A percentile compares a stretch with the other conserved stretches of the same genome.
phyloP scores from a whole-genome alignment of 2,329 filamentous ascomycete species.

The Chaetomium olivaceum region DNA sequence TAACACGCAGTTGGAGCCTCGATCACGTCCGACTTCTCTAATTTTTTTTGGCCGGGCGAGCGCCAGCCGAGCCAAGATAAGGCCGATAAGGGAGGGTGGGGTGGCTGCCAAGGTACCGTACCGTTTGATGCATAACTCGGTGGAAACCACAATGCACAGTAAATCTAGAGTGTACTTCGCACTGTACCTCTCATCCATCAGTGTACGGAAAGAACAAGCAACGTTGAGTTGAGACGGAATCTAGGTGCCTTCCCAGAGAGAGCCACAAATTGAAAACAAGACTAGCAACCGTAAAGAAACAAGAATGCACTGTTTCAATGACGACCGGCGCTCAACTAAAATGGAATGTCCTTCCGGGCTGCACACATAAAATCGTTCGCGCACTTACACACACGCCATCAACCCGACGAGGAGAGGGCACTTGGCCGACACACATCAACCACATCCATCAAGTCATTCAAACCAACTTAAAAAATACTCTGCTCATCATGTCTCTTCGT shows the following conservation, averaged over 20 bases:
- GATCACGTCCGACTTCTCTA: conserved; percentile 16
- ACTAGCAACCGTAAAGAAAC: background rate
- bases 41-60: conserved; percentile 33
- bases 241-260: background rate
- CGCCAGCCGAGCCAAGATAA: conserved; percentile 30
- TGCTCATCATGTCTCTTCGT: background rate
- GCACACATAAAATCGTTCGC: background rate
- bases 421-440: background rate
- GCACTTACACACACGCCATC: conserved; percentile 15
- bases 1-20: conserved; percentile 3
- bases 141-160: background rate
- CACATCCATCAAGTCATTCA: too few relatives aligned
- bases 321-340: background rate
- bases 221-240: background rate
- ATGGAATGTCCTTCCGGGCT: background rate
- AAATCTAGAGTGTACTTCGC: background rate
- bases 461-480: background rate
- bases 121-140: conserved; percentile 11
- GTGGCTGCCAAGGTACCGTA: conserved; percentile 1
- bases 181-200: background rate
- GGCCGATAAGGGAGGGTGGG: conserved; percentile 30
- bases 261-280: background rate
- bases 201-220: background rate
- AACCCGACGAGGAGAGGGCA: background rate
- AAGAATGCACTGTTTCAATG: background rate